Evolutionary conservation across 2,329 filamentous ascomycete species (phyloP).

Genomic region (Ploettnerulaceae sp.): DNA sequence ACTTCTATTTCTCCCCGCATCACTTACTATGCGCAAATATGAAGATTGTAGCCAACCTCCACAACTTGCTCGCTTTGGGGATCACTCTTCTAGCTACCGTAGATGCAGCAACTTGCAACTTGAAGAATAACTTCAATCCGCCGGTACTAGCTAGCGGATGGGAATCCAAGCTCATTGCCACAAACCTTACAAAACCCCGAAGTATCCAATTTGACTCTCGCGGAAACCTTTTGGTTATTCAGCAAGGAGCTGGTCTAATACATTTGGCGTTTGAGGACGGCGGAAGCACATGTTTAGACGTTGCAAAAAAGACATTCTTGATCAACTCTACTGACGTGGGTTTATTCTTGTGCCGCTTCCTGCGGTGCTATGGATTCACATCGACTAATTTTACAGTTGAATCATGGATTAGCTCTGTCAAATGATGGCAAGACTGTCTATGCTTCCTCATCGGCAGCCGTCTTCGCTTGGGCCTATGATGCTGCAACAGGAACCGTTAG

Average conservation of each 20-base stretch:
- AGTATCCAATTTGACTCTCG: slow-evolving; percentile 32
- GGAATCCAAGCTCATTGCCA: slow-evolving; percentile 28
- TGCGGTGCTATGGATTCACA: background rate
- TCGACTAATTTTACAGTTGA: slow-evolving; percentile 39
- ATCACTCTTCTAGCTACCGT: slow-evolving; percentile 3
- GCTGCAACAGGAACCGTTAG: slow-evolving; percentile 43
- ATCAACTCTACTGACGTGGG: slow-evolving; percentile 20
- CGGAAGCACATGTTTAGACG: slow-evolving; percentile 22
- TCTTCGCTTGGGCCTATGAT: slow-evolving; percentile 63
- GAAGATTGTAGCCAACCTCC: slow-evolving; percentile 7
- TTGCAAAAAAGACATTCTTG: slow-evolving; percentile 22
- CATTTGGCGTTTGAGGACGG: slow-evolving; percentile 27
- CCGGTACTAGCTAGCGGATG: slow-evolving; percentile 29
- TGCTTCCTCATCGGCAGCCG: slow-evolving; percentile 52
- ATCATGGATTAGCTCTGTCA: slow-evolving; percentile 52
- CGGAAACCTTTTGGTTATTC: slow-evolving; percentile 32
- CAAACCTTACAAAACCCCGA: slow-evolving; percentile 25
- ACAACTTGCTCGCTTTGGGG: slow-evolving; percentile 4
- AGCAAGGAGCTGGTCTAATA: slow-evolving; percentile 28
- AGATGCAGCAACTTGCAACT: slow-evolving; percentile 14
- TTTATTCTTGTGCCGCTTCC: background rate
- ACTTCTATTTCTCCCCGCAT: background rate
- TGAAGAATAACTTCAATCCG: slow-evolving; percentile 21
- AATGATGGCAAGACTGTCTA: slow-evolving; percentile 49
- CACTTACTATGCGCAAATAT: slow-evolving; percentile 4